These are phyloP conservation scores for Cryptosporidium ubiquitum DNA, from an alignment of 169 alveolate species.

Conservation along the genomic window DNA sequence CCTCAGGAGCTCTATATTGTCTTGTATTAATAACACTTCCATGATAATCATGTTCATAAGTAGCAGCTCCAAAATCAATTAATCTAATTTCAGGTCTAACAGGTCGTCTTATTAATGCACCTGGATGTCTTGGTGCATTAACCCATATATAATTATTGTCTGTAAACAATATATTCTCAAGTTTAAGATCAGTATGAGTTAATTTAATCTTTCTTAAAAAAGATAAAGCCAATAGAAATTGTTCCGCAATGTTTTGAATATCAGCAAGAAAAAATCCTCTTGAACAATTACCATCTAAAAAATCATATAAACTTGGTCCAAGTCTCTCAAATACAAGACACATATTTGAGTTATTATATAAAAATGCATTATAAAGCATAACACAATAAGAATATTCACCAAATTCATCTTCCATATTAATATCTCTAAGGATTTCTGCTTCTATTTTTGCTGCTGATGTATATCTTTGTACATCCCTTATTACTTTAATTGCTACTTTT, in stretches of 20 bases:
- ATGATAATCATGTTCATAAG: slow-evolving; percentile 94
- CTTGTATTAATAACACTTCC: slow-evolving; percentile 97
- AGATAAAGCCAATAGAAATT: slow-evolving; percentile 90
- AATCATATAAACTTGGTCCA: slow-evolving; percentile 95
- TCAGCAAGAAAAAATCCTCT: slow-evolving; percentile 92
- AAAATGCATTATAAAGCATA: slow-evolving; percentile 88
- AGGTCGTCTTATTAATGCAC: slow-evolving; percentile 83
- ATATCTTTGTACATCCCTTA: slow-evolving; percentile 93
- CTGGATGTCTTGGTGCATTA: slow-evolving; percentile 82
- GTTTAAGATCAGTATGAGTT: slow-evolving; percentile 99
- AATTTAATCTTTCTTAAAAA: slow-evolving; percentile 90
- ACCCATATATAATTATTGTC: slow-evolving; percentile 79
- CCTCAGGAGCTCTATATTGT: slow-evolving; percentile 99
- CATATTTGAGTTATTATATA: slow-evolving; percentile 87
- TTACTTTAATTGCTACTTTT: slow-evolving; percentile 92
- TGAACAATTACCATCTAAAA: slow-evolving; percentile 91
- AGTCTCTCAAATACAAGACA: slow-evolving; percentile 95
- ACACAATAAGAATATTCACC: slow-evolving; percentile 89
- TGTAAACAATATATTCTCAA: slow-evolving; percentile 95
- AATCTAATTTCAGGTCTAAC: slow-evolving; percentile 89
- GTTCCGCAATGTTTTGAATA: slow-evolving; percentile 91
- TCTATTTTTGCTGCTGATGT: slow-evolving; percentile 96
- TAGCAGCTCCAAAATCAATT: slow-evolving; percentile 99
- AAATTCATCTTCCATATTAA: slow-evolving; percentile 86
- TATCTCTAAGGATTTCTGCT: slow-evolving; percentile 91